phyloP scores from a whole-genome alignment of 176 grass and related monocot species.

The Secale cereale region DNA sequence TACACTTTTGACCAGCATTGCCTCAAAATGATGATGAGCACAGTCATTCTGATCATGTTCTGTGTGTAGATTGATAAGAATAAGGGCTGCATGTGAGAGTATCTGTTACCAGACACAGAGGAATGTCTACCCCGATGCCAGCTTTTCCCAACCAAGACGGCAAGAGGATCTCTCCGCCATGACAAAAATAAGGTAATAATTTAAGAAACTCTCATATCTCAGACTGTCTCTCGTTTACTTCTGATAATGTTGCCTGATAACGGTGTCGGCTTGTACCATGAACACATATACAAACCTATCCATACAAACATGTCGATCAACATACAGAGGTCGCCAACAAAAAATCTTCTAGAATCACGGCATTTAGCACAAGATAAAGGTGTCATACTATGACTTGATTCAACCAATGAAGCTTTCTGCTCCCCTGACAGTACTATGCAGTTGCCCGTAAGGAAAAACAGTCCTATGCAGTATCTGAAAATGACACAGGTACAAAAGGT shows the following conservation, averaged over 20 bases:
- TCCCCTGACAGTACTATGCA: neutral
- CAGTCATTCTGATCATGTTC: conserved; percentile 46
- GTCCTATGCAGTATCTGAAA: neutral
- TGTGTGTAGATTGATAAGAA: conserved; percentile 53
- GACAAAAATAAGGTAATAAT: neutral
- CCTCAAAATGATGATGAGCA: conserved; percentile 47
- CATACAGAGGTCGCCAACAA: neutral
- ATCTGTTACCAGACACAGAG: conserved; percentile 46
- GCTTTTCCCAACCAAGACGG: conserved; percentile 38
- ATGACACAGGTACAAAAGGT: neutral
- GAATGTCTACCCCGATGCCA: conserved; percentile 55
- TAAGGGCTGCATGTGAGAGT: conserved; percentile 47
- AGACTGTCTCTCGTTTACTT: neutral
- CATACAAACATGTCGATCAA: neutral
- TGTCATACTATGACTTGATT: neutral
- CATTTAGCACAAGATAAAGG: neutral
- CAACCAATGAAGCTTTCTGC: neutral
- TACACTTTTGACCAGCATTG: conserved; percentile 44
- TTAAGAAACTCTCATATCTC: neutral
- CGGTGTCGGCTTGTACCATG: neutral
- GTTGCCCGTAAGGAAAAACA: no score
- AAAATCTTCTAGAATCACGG: neutral
- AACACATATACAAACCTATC: neutral
- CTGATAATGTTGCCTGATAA: neutral
- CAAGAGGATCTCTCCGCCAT: conserved; percentile 29